Base-by-base conservation (phyloP, 129 eudicot species). In the Flaveria bidentis region DNA sequence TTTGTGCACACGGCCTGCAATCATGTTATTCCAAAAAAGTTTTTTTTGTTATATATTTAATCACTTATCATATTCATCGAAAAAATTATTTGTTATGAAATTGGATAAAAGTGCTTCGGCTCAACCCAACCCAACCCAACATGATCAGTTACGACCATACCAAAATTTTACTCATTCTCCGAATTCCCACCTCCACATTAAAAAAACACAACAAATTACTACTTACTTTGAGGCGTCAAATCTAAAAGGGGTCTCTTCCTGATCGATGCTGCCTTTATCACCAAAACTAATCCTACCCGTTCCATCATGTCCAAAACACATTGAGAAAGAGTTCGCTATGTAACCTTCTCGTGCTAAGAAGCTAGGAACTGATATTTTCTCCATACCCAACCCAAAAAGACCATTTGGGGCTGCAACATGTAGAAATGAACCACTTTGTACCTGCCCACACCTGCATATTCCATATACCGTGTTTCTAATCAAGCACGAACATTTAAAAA, bases 401-500 rank as follows among this genome's bases (percentile, higher is more conserved):
- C 96, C 97, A 78, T 92, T 90, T 14, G 96, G 97, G 49, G 97
- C 97, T 26, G 93, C 97, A 66, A 82, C 75, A 18, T 89, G 93
- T 39, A 92, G 85, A 81, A 92, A 86, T 1, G 96, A 89, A 80
- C 97, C 97, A 57, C 91, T 92, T 82, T 92, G 96, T 20, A 86
- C 85, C 87, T 89, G 92, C 62, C 97, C 97, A 76, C 97, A 92
- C 61, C 97, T 92, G 88, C 81, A 79, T 50, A 75, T 49, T 52
- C 3, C 45, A 12, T 52, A 76, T 73, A 33, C 49, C 33, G 44
- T 16, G 22, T 6, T 66, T 50, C 51, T 39, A 66, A 50, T 36
- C 51, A 76, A 23, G 26, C 53, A 52, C 42, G 9, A 22, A 41
- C 6, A 50, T 65, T 62, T 20, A 49, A 5, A 52, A 64, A 5